These are phyloP conservation scores for Paramyrothecium sp. DNA, from an alignment of 2,329 filamentous ascomycete genomes.

Conservation along the genomic window DNA sequence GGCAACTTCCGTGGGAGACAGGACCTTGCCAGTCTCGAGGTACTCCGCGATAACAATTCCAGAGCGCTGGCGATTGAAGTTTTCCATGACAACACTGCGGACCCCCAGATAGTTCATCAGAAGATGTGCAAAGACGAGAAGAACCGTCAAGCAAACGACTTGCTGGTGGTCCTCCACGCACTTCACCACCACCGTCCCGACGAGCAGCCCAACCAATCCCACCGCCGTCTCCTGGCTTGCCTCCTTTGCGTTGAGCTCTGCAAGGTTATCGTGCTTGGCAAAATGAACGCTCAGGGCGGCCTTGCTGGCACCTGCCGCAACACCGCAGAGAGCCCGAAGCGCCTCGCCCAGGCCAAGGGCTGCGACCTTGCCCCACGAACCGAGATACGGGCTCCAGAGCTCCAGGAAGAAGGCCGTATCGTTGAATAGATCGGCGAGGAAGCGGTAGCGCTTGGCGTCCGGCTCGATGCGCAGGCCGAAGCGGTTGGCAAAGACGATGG, in stretches of 20 bases:
- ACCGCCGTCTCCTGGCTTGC: conserved; percentile 95
- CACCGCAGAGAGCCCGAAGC: conserved; percentile 71
- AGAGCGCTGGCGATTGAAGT: conserved; percentile 82
- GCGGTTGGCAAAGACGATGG: conserved; percentile 81
- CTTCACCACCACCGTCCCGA: conserved; percentile 78
- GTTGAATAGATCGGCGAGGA: conserved; percentile 86
- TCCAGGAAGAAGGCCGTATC: conserved; percentile 85
- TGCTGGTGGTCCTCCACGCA: conserved; percentile 66
- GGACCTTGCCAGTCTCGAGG: conserved; percentile 46
- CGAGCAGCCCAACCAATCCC: conserved; percentile 81
- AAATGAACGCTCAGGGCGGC: conserved; percentile 92
- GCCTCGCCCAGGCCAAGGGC: conserved; percentile 50
- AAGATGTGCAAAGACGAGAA: conserved; percentile 74
- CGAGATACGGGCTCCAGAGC: conserved; percentile 73
- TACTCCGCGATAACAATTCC: conserved; percentile 70
- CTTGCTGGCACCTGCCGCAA: conserved; percentile 86
- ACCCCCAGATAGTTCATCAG: conserved; percentile 86
- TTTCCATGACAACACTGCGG: conserved; percentile 76
- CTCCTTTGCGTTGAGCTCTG: conserved; percentile 92
- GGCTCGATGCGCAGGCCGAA: conserved; percentile 82
- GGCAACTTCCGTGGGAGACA: conserved; percentile 66
- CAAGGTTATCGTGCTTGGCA: conserved; percentile 80
- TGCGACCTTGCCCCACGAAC: conserved; percentile 47
- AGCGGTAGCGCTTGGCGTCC: conserved; percentile 86
- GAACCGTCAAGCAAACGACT: conserved; percentile 72